Evolutionary conservation across 176 grass and related monocot species (phyloP), one percentile per base, ranked within the genome.

Genomic region (Hyparrhenia diplandra): DNA sequence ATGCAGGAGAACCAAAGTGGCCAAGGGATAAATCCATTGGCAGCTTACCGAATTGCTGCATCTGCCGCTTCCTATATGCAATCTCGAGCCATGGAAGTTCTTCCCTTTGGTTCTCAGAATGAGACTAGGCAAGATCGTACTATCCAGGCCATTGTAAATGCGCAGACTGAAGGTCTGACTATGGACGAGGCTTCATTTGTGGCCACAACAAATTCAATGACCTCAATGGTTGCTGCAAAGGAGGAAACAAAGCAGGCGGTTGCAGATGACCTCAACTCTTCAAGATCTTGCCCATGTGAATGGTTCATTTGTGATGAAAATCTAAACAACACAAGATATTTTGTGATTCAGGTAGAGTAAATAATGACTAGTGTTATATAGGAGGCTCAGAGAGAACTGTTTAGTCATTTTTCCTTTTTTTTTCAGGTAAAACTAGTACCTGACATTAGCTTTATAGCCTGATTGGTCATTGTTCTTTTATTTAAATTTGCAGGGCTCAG

Each of bases 271-370:
- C 81, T 97, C 69, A 97, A 93, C 77, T 93, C 90, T 8, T 78
- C 88, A n/a, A 87, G 85, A 18, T 88, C 84, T 32, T 93, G 85
- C 8, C 90, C 90, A 7, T 91, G 67, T 42, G 90, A 90, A 79
- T 97, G 90, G 94, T 97, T 90, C 82, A 73, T 93, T 81, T 97
- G 94, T 41, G 88, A 97, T 59, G 94, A 89, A 58, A 74, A 93
- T 79, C 52, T 58, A 51, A 85, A 47, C 32, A 85, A 73, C 74
- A 93, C 94, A 36, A 97, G 94, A 91, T 97, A 89, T 86, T 89
- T 93, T 27, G 86, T 93, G 14, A 82, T 97, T 87, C 94, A 97
- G 86, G 94, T 97, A 70, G 8, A 65, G n/a, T 18, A 30, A 62
- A 29, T 83, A 51, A n/a, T n/a, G n/a, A 6, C 74, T 28, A 17